Conservation (phyloP, 768 basidiomycete species). For the Auricularia sp. region DNA sequence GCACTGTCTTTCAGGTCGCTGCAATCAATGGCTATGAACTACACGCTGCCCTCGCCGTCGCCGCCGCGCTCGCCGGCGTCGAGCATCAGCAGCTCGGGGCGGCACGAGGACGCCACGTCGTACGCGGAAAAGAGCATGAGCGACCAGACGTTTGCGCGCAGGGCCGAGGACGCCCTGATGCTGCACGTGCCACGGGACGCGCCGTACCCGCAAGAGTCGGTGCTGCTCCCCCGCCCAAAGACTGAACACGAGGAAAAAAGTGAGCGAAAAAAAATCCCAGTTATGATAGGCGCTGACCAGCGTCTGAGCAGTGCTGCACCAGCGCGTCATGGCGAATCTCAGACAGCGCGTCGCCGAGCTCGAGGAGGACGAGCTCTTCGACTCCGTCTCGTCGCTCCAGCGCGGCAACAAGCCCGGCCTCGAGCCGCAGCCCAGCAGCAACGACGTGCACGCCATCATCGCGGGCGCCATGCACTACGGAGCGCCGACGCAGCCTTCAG, state of each 20-base stretch:
- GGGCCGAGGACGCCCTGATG: neutral
- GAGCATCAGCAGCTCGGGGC: neutral
- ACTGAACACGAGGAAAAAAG: neutral
- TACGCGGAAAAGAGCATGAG: neutral
- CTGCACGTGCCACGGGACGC: neutral
- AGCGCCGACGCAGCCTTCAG: neutral
- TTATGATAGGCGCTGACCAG: neutral
- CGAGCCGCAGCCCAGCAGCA: neutral
- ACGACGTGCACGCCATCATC: neutral
- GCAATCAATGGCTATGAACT: neutral
- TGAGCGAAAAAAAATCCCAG: neutral
- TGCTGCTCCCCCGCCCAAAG: neutral
- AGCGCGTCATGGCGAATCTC: slow-evolving; percentile 7
- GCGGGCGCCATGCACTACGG: neutral
- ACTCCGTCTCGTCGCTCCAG: slow-evolving; percentile 5
- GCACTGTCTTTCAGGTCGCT: too few species aligned
- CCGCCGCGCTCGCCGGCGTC: neutral
- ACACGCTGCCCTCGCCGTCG: neutral
- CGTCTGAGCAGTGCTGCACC: neutral
- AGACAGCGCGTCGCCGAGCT: slow-evolving; percentile 7
- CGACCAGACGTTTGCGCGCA: neutral
- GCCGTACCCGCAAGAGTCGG: neutral
- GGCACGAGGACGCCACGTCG: neutral
- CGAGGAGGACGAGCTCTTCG: slow-evolving; percentile 10
- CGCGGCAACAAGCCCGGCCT: neutral